Conservation (phyloP, 192 early-diverging fungal species). For the Entomortierella beljakovae region DNA sequence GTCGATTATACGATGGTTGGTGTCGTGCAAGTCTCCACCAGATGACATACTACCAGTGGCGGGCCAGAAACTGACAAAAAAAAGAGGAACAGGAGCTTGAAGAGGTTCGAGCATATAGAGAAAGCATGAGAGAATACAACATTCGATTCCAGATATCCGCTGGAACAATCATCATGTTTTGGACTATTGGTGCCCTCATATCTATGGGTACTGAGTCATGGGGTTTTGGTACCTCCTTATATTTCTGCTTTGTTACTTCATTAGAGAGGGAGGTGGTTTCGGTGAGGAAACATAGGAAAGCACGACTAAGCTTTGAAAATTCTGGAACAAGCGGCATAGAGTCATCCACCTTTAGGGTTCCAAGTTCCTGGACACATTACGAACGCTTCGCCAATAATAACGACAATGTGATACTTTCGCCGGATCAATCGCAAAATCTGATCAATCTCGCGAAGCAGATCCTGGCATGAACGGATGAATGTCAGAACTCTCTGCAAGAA, state of each 20-base stretch:
- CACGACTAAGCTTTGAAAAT: constrained; percentile 16
- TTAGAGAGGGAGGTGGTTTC: no score
- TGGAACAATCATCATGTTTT: constrained; percentile 24
- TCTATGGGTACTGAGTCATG: constrained; percentile 34
- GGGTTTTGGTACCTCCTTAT: constrained; percentile 22
- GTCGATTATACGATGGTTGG: no score
- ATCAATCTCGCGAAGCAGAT: constrained; percentile 27
- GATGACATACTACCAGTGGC: background rate
- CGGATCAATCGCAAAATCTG: constrained; percentile 18
- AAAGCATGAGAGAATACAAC: constrained; percentile 32
- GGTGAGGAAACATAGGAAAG: constrained; percentile 27
- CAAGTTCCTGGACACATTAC: background rate
- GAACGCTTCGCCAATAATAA: background rate
- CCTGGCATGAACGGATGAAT: constrained; percentile 6
- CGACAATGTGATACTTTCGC: constrained; percentile 1
- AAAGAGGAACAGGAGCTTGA: constrained; percentile 24
- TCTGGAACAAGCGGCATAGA: constrained; percentile 29
- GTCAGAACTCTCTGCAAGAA: constrained; percentile 13
- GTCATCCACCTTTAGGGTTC: no score
- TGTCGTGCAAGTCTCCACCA: no score
- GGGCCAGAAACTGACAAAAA: background rate
- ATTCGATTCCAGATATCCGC: constrained; percentile 18
- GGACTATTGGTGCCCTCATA: constrained; percentile 32
- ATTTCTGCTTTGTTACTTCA: constrained; percentile 28
- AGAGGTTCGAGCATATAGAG: constrained; percentile 13